Base-by-base conservation (phyloP, 169 alveolate genomes). In the Ophryocystis elektroscirrha region DNA sequence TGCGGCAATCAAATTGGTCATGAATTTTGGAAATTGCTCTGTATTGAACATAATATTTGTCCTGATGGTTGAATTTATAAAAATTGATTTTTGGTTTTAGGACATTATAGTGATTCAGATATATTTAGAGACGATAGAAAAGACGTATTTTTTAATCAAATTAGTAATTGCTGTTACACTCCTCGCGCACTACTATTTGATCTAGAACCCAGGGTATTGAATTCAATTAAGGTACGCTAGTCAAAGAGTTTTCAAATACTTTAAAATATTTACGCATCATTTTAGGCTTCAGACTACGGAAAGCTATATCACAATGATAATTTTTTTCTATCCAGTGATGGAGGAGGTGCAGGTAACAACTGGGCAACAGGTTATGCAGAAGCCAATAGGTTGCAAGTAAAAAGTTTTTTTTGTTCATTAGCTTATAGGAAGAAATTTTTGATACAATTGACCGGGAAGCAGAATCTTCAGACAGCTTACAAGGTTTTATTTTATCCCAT, bases 401-500 rank as follows among this genome's bases (percentile, higher is more conserved):
- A n/a, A n/a, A n/a, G n/a, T n/a, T n/a, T n/a, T n/a, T n/a, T n/a
- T n/a, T n/a, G n/a, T n/a, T n/a, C n/a, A n/a, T n/a, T n/a, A n/a
- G 71, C 29, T 85, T 81, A 7, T 78, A 83, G 61, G 98, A 91
- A 51, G 98, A 90, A 60, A 70, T 94, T 1, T 63, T 89, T 41
- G 98, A 94, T 55, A 89, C 90, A 93, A 84, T 94, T 27, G 98
- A 91, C 64, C 66, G 97, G 53, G 98, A 94, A 60, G 98, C 96
- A 0, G 99, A 94, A 56, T 95, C 94, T 18, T 78, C 96, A 42
- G 98, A 94, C 57, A 76, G 87, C 35, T 69, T 91, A 56, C 97
- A 94, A 64, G 98, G 97, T 2, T 94, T 94, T 64, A 76, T 88
- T 41, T 72, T 94, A 56, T 77, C 88, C 54, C 99, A 94, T 63